phyloP scores from a whole-genome alignment of 345 rosid species.

The Hypericum androsaemum region DNA sequence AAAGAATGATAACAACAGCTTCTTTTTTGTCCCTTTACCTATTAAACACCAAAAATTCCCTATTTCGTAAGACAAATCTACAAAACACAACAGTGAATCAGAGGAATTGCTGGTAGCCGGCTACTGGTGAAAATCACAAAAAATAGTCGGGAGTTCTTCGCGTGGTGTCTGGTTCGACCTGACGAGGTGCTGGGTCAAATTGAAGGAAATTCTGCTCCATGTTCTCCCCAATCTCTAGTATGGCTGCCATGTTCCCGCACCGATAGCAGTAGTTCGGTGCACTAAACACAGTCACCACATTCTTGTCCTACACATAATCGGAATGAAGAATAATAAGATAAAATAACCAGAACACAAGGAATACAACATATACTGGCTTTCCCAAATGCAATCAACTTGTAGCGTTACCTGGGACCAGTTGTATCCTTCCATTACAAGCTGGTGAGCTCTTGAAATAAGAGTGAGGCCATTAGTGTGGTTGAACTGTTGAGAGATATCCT shows the following conservation, averaged over 20 bases:
- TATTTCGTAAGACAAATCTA: slow-evolving; percentile 30
- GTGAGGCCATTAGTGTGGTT: slow-evolving; percentile 6
- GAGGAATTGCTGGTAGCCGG: background rate
- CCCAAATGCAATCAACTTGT: background rate
- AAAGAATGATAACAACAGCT: slow-evolving; percentile 26
- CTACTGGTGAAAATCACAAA: background rate
- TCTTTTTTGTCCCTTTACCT: slow-evolving; percentile 16
- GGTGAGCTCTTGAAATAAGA: slow-evolving; percentile 5
- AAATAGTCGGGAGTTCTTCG: slow-evolving; percentile 7
- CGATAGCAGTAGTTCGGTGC: slow-evolving; percentile 3
- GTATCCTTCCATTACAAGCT: slow-evolving; percentile 6
- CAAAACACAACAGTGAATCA: slow-evolving; percentile 26
- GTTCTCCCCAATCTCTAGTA: slow-evolving; percentile 9
- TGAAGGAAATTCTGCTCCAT: slow-evolving; percentile 11
- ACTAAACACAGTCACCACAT: slow-evolving; percentile 3
- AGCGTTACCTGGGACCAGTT: slow-evolving; percentile 3
- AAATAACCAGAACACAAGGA: background rate
- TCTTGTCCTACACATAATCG: background rate
- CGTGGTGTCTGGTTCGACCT: slow-evolving; percentile 5
- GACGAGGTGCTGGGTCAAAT: slow-evolving; percentile 8
- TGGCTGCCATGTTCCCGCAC: slow-evolving; percentile 5
- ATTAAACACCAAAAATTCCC: slow-evolving; percentile 20
- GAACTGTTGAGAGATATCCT: slow-evolving; percentile 3
- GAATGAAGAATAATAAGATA: background rate
- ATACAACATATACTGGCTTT: background rate